phyloP scores from a whole-genome alignment of 106 monocot genomes.

The Dendrobium chrysotoxum region DNA sequence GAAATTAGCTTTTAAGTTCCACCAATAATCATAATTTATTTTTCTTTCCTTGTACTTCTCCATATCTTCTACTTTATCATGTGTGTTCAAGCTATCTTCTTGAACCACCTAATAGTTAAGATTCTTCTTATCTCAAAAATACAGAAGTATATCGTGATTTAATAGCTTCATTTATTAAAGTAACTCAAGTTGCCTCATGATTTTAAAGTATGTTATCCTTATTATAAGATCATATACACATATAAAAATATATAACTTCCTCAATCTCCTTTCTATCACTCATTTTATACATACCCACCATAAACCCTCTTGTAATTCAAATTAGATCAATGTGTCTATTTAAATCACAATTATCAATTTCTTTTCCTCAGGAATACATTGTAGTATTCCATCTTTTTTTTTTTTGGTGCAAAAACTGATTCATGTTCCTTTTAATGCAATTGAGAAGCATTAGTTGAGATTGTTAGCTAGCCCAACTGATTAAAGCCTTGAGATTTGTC shows the following conservation, averaged over 20 bases:
- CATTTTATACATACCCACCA: background rate
- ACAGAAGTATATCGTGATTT: background rate
- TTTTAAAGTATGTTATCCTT: background rate
- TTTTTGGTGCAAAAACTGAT: background rate
- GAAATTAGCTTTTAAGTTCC: background rate
- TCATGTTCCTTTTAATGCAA: background rate
- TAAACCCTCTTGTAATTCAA: background rate
- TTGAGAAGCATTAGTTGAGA: background rate
- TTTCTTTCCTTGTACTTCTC: background rate
- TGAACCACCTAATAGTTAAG: background rate
- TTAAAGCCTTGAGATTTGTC: too few species aligned
- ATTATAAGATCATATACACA: background rate
- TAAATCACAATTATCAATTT: background rate
- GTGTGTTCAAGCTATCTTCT: background rate
- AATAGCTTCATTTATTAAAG: background rate
- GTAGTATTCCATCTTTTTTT: background rate
- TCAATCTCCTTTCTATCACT: background rate
- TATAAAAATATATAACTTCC: background rate
- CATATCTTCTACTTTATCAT: background rate
- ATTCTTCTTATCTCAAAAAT: background rate
- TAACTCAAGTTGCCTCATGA: background rate
- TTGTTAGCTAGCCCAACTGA: too few species aligned
- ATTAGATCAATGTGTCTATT: background rate
- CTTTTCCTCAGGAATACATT: background rate
- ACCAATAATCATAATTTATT: background rate